phyloP scores from a whole-genome alignment of 2,329 filamentous ascomycete genomes.

The Fusarium haematococcum region DNA sequence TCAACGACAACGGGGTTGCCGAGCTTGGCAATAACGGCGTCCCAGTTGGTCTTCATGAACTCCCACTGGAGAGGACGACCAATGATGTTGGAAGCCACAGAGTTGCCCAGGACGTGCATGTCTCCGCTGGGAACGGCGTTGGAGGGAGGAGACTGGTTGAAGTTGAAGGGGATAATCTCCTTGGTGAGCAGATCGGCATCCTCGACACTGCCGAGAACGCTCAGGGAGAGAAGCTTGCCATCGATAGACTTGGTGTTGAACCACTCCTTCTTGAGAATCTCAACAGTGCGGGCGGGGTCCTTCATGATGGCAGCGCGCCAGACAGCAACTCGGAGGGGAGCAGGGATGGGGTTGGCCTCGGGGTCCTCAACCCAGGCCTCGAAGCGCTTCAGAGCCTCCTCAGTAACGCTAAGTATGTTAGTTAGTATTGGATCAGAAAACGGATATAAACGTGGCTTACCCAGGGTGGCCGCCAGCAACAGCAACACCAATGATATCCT shows the following conservation, averaged over 20 bases:
- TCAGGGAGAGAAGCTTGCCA: conserved; percentile 87
- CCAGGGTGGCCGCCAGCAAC: conserved; percentile 80
- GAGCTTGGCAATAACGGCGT: conserved; percentile 76
- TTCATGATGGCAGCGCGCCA: conserved; percentile 81
- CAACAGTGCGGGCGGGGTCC: conserved; percentile 76
- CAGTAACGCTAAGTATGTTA: conserved; percentile 64
- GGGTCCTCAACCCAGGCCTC: conserved; percentile 79
- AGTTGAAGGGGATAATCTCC: conserved; percentile 82
- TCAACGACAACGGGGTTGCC: conserved; percentile 90
- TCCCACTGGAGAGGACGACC: conserved; percentile 84
- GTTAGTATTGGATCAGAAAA: conserved; percentile 38
- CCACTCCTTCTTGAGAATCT: conserved; percentile 87
- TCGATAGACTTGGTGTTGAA: conserved; percentile 85
- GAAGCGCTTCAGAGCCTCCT: conserved; percentile 84
- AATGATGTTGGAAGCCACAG: conserved; percentile 78
- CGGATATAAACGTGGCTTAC: conserved; percentile 59
- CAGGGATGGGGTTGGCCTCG: conserved; percentile 78
- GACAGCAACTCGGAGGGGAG: conserved; percentile 82
- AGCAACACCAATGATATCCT: conserved; percentile 81
- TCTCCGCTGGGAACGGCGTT: conserved; percentile 85
- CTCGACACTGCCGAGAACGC: conserved; percentile 79
- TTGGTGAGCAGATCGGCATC: conserved; percentile 73
- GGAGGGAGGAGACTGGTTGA: conserved; percentile 69
- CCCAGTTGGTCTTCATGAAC: conserved; percentile 88
- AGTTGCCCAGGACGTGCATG: conserved; percentile 82